A percentile compares a stretch with the other conserved stretches of the same genome.
Evolutionary conservation across 768 basidiomycete species (phyloP).

Genomic region (Agrocybe praecox): DNA sequence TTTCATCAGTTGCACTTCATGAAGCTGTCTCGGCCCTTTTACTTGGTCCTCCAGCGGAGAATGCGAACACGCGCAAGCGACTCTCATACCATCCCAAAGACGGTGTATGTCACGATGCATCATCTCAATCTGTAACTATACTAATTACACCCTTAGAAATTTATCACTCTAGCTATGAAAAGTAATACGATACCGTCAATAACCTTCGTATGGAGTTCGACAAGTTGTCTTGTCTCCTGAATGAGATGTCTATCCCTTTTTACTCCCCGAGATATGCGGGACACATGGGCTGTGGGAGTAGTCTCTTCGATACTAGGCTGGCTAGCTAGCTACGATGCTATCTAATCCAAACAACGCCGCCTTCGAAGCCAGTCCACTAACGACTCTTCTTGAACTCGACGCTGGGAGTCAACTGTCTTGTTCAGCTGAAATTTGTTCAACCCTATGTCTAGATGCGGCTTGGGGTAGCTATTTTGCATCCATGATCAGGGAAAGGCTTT

Average conservation of each 20-base stretch:
- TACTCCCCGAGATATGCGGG: conserved; percentile 41
- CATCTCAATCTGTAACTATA: background rate
- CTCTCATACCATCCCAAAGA: conserved; percentile 31
- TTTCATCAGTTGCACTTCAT: conserved; percentile 1
- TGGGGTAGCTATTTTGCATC: conserved; percentile 48
- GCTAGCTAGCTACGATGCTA: conserved; percentile 25
- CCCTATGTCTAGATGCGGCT: conserved; percentile 32
- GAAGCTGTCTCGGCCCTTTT: conserved; percentile 36
- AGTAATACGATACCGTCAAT: background rate
- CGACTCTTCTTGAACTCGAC: conserved; percentile 36
- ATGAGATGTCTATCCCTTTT: conserved; percentile 36
- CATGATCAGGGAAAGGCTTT: conserved; percentile 8
- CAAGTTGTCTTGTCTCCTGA: conserved; percentile 17
- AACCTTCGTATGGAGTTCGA: background rate
- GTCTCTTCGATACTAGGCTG: conserved; percentile 31
- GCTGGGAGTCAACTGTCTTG: conserved; percentile 32
- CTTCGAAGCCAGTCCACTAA: conserved; percentile 40
- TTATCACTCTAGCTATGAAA: background rate
- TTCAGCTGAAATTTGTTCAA: background rate
- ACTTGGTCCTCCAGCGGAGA: conserved; percentile 41
- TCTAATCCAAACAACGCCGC: conserved; percentile 50
- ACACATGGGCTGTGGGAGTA: conserved; percentile 40
- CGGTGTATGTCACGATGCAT: background rate
- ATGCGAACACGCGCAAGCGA: conserved; percentile 26
- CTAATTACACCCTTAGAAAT: background rate